Conservation (phyloP, 1,139 yeast species). For the Diutina mesorugosa region DNA sequence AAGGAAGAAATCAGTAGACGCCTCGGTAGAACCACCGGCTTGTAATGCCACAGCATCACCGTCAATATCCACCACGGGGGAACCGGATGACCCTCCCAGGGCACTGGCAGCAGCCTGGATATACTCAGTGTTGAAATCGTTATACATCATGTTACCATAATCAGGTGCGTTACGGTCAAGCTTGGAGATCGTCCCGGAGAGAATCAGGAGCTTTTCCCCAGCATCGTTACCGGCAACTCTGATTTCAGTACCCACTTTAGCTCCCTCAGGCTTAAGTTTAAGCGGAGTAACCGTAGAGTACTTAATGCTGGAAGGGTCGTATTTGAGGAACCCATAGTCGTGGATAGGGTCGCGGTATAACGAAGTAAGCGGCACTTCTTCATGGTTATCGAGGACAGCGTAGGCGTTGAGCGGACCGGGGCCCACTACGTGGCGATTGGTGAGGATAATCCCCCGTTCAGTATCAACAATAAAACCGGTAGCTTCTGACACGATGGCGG, state of each 20-base stretch:
- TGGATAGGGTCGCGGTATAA: constrained; percentile 77
- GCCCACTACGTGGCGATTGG: constrained; percentile 91
- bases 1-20: constrained; percentile 85
- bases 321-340: constrained; percentile 73
- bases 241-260: constrained; percentile 82
- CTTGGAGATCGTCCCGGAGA: constrained; percentile 83
- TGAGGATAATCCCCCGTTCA: constrained; percentile 65
- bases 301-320: constrained; percentile 58
- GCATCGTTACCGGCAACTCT: constrained; percentile 95
- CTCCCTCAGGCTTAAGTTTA: constrained; percentile 66
- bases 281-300: constrained; percentile 62
- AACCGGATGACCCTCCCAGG: constrained; percentile 91
- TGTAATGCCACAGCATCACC: constrained; percentile 86
- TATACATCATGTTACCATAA: constrained; percentile 80
- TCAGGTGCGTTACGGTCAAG: constrained; percentile 92
- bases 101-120: constrained; percentile 96
- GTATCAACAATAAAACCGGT: constrained; percentile 94
- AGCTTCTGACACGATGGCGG: constrained; percentile 76
- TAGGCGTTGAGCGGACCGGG: constrained; percentile 90
- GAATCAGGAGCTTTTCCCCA: constrained; percentile 81
- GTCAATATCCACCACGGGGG: constrained; percentile 83
- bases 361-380: constrained; percentile 80
- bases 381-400: constrained; percentile 89
- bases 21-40: constrained; percentile 88
- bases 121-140: constrained; percentile 91